phyloP scores from a whole-genome alignment of 2,329 filamentous ascomycete genomes.

The Alternaria viburni region DNA sequence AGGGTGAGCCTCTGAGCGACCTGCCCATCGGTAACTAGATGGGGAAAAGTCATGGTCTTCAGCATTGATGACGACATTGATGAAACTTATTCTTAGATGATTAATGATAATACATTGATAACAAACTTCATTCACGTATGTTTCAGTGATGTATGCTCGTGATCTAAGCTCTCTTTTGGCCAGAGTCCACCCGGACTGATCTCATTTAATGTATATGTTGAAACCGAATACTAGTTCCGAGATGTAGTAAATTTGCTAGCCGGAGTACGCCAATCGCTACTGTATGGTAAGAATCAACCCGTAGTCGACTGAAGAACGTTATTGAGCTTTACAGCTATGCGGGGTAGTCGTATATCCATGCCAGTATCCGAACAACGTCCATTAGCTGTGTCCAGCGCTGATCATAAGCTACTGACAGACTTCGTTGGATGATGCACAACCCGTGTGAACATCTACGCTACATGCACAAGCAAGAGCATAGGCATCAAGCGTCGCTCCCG shows the following conservation, averaged over 20 bases:
- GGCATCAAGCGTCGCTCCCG: not conserved
- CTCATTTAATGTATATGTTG: not conserved
- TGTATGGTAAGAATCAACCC: not conserved
- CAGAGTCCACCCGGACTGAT: no score
- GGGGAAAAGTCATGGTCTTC: not conserved
- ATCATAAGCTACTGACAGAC: not conserved
- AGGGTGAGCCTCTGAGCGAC: constrained; percentile 38
- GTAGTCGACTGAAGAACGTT: not conserved
- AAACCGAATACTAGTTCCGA: not conserved
- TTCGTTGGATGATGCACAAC: not conserved
- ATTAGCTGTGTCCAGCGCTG: not conserved
- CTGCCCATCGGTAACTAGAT: constrained; percentile 38
- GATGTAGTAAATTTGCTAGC: not conserved
- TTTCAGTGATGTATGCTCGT: not conserved
- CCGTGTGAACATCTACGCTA: not conserved
- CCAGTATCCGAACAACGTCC: not conserved
- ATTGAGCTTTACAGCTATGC: not conserved
- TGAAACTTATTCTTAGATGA: constrained; percentile 3
- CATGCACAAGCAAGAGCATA: not conserved
- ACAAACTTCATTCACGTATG: not conserved
- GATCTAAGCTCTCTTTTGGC: not conserved
- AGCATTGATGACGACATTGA: not conserved
- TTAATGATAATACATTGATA: constrained; percentile 4
- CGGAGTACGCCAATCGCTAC: not conserved
- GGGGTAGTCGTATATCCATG: not conserved